Evolutionary conservation across 129 eudicot species (phyloP), one percentile per base, ranked within the genome.

Genomic region (Helianthus tuberosus): DNA sequence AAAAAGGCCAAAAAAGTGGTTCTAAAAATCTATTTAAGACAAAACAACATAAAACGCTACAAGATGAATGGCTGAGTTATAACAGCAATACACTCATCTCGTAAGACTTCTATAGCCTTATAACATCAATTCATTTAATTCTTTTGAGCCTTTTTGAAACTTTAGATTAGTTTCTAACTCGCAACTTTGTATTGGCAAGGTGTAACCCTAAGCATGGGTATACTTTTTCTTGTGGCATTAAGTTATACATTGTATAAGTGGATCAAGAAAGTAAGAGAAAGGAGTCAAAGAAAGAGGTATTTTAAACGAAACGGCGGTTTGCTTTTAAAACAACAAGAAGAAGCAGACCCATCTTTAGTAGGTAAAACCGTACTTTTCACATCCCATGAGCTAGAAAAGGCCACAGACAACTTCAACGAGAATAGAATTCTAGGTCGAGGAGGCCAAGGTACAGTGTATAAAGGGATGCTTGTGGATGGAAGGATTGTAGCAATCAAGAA

Each of bases 401-500:
- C 83, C 8, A 79, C 83, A 0, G 78, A 79, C 64, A 14, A 66
- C 43, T 79, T 72, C 9, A 79, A 54, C 10, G 67, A 63, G 50
- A 72, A 79, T 6, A 68, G 68, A 54, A 72, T 79, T 61, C 69
- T 79, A 25, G n/a, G 83, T 9, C 48, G 44, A 64, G 83, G 83
- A 63, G 83, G 77, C 8, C 83, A 79, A 41, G 76, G 76, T 69
- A 77, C 76, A 0, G 81, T 77, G 4, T 77, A 77, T 64, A 77
- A 77, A 49, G 82, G 78, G 14, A 79, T 79, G 83, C 35, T 72
- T 17, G 5, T 44, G 1, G 79, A 72, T 57, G 82, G 78, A 17
- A 79, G 69, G 23, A 55, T 66, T 23, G 78, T 79, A 0, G 29
- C 79, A 5, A 61, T 79, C 13, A 79, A 79, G 53, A 79, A 73